Conservation (phyloP, 2,329 filamentous ascomycete species). For the Tolypocladium sp. region DNA sequence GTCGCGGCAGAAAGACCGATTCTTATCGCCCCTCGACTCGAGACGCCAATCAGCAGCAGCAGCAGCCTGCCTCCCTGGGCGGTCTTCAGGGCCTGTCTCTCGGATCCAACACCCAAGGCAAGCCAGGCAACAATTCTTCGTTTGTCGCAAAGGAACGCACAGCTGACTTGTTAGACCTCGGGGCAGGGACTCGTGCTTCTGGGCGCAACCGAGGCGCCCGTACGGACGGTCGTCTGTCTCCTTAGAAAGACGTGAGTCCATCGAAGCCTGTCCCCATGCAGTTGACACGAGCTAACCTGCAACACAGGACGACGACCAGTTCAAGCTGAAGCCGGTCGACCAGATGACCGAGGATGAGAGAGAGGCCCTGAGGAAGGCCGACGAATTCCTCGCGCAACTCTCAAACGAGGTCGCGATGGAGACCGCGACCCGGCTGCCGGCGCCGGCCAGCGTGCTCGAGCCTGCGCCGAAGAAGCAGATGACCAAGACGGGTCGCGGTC, state of each 20-base stretch:
- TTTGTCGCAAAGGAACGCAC: not conserved
- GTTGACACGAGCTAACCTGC: not conserved
- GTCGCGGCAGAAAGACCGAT: not conserved
- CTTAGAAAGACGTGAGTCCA: slow-evolving; percentile 15
- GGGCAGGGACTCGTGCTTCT: not conserved
- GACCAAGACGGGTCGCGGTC: not conserved
- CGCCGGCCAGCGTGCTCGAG: not conserved
- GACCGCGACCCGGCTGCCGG: not conserved
- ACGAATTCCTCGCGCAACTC: slow-evolving; percentile 1
- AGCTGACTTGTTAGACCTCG: not conserved
- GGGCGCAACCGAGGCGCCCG: not conserved
- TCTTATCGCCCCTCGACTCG: not conserved
- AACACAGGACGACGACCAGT: not conserved
- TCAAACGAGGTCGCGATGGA: not conserved
- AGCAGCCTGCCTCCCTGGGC: not conserved
- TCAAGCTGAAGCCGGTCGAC: not conserved
- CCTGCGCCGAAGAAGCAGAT: not conserved
- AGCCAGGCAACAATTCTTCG: not conserved
- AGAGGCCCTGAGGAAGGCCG: not conserved
- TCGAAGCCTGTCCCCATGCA: not conserved
- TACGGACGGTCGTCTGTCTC: slow-evolving; percentile 13
- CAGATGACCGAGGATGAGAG: not conserved
- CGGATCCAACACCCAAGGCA: not conserved
- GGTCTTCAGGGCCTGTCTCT: too few relatives aligned
- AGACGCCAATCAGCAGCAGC: not conserved